Conservation (phyloP, 768 basidiomycete genomes). For the Russula vinacea region DNA sequence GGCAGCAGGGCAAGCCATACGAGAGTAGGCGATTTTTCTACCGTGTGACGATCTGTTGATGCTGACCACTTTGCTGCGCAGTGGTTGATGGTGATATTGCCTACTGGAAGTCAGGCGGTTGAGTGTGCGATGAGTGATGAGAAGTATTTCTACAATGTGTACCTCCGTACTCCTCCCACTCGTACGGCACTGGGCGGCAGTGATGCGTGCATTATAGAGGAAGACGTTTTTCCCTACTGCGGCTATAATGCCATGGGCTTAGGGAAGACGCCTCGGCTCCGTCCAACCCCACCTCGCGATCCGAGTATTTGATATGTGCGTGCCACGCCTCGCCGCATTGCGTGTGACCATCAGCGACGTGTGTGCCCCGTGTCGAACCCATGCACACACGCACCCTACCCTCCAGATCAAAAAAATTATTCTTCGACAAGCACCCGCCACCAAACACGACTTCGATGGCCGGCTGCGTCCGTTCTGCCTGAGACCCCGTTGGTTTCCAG, state of each 20-base stretch:
- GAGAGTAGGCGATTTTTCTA: constrained; percentile 59
- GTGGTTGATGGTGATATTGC: constrained; percentile 90
- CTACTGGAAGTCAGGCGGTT: constrained; percentile 82
- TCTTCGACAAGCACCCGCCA: neutral
- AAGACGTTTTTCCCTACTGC: neutral
- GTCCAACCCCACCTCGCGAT: neutral
- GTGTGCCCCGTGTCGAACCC: neutral
- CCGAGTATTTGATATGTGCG: neutral
- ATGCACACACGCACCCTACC: neutral
- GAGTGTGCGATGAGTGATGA: constrained; percentile 10
- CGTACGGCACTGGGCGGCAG: neutral
- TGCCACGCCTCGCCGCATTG: neutral
- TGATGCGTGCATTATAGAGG: neutral
- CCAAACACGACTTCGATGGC: neutral
- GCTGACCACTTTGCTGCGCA: constrained; percentile 33
- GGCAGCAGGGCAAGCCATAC: constrained; percentile 96
- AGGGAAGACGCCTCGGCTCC: neutral
- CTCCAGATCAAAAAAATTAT: neutral
- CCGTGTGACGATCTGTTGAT: neutral
- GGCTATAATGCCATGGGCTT: constrained; percentile 6
- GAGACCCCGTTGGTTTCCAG: neutral
- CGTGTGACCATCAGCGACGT: neutral
- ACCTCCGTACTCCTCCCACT: neutral
- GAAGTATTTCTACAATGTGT: constrained; percentile 12
- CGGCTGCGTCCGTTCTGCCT: neutral